A percentile compares a stretch with the other conserved stretches of the same genome.
These are phyloP conservation scores for Bullera alba DNA, from an alignment of 768 basidiomycete genomes.

Conservation along the genomic window DNA sequence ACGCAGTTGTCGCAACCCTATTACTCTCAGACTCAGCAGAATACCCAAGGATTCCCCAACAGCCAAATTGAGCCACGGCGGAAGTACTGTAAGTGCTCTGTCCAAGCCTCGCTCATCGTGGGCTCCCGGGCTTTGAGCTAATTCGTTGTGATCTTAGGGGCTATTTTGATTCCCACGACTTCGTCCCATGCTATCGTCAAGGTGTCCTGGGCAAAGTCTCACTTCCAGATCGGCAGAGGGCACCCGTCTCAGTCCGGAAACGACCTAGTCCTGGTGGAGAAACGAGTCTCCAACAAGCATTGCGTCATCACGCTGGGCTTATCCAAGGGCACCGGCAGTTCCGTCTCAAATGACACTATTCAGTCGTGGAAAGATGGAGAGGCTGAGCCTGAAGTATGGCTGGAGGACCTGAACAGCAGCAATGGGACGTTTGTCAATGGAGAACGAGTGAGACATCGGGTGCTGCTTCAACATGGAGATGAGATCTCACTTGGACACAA, in stretches of 20 bases:
- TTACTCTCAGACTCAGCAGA: conserved; percentile 36
- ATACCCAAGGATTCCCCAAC: conserved; percentile 26
- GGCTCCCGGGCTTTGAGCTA: not conserved
- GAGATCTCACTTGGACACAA: conserved; percentile 76
- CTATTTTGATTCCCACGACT: conserved; percentile 40
- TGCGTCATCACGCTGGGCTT: conserved; percentile 38
- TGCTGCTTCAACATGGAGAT: conserved; percentile 67
- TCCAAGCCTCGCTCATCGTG: not conserved
- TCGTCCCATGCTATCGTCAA: conserved; percentile 34
- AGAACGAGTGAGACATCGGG: conserved; percentile 55
- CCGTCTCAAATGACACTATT: conserved; percentile 6
- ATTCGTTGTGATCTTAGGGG: conserved; percentile 28
- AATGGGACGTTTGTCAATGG: conserved; percentile 73
- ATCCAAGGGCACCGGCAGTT: conserved; percentile 19
- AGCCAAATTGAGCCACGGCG: conserved; percentile 41
- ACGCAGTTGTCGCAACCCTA: conserved; percentile 37
- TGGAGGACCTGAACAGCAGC: conserved; percentile 51
- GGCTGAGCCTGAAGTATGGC: conserved; percentile 38
- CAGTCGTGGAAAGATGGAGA: conserved; percentile 35
- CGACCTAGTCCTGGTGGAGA: conserved; percentile 36
- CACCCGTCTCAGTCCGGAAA: conserved; percentile 25
- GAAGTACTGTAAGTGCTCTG: conserved; percentile 39
- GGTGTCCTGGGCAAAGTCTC: conserved; percentile 32
- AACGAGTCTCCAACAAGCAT: conserved; percentile 39
- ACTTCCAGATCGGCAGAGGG: conserved; percentile 39